Conservation (phyloP, 2,329 filamentous ascomycete genomes). For the Onygenales sp. region DNA sequence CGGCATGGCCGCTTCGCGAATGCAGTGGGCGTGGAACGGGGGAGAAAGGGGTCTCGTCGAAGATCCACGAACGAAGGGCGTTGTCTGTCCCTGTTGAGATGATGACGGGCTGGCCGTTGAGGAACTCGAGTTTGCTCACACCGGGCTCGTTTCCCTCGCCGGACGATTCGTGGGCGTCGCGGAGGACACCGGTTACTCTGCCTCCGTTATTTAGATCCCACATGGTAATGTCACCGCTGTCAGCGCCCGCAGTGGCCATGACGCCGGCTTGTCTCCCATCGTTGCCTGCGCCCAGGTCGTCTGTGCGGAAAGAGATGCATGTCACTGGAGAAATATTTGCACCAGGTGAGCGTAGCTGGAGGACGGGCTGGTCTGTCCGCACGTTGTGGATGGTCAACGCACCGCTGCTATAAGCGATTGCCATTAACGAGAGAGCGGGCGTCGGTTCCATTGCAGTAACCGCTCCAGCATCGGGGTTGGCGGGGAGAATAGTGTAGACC, state of each 20-base stretch:
- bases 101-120: conserved; percentile 79
- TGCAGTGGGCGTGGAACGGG: conserved; percentile 79
- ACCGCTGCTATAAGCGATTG: conserved; percentile 77
- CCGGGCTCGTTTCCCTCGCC: conserved; percentile 54
- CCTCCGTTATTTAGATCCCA: conserved; percentile 93
- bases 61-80: conserved; percentile 91
- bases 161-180: conserved; percentile 68
- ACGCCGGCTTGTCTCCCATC: conserved; percentile 79
- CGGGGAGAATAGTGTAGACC: conserved; percentile 79
- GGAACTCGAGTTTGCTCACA: conserved; percentile 79
- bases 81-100: conserved; percentile 89
- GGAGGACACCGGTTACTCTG: conserved; percentile 73
- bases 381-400: conserved; percentile 74
- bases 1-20: conserved; percentile 77
- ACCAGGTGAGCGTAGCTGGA: conserved; percentile 59
- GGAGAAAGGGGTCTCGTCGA: conserved; percentile 84
- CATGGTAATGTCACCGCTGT: conserved; percentile 80
- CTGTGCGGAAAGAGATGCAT: conserved; percentile 82
- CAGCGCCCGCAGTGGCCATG: conserved; percentile 78
- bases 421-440: conserved; percentile 73
- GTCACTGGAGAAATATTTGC: conserved; percentile 56
- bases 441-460: conserved; percentile 83
- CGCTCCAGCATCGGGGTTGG: conserved; percentile 60
- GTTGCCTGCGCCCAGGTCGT: conserved; percentile 77
- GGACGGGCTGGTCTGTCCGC: conserved; percentile 61